phyloP scores from a whole-genome alignment of 306 rosid genomes.

The Trifolium subterraneum region DNA sequence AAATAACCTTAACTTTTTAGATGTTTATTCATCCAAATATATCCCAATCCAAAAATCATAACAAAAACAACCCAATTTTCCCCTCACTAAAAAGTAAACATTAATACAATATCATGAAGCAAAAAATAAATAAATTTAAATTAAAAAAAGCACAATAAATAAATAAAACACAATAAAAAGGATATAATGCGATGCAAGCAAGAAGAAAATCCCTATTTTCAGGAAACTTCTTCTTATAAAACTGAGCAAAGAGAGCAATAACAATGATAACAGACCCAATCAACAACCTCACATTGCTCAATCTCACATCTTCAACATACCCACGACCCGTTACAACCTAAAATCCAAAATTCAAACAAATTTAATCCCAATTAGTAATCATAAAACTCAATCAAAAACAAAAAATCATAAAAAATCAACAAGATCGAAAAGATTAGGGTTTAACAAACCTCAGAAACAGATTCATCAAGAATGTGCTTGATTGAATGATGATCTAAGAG shows the following conservation, averaged over 20 bases:
- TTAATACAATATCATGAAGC: background rate
- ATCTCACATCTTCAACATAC: slow-evolving; percentile 81
- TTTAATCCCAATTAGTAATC: slow-evolving; percentile 4
- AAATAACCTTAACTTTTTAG: background rate
- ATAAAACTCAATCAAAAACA: background rate
- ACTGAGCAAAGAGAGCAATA: slow-evolving; percentile 90
- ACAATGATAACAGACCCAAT: slow-evolving; percentile 74
- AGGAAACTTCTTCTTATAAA: slow-evolving; percentile 93
- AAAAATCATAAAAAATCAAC: background rate
- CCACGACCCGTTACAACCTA: slow-evolving; percentile 81
- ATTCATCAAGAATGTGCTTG: slow-evolving; percentile 87
- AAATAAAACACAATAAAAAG: slow-evolving; percentile 36
- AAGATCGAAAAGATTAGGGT: slow-evolving; percentile 52
- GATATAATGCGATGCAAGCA: slow-evolving; percentile 86
- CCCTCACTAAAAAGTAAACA: background rate
- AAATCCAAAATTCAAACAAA: background rate
- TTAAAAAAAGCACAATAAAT: background rate
- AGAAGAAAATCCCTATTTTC: slow-evolving; percentile 85
- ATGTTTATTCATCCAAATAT: background rate
- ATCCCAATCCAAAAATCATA: slow-evolving; percentile 11
- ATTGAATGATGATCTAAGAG: slow-evolving; percentile 86
- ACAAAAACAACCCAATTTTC: background rate
- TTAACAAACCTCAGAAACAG: slow-evolving; percentile 75
- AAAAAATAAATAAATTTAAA: too few species aligned
- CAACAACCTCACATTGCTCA: slow-evolving; percentile 74